Percentiles rank a stretch among this genome's conserved stretches.
Evolutionary conservation across 108 stramenopile species (phyloP).

Genomic region (Aureococcus anophagefferens): DNA sequence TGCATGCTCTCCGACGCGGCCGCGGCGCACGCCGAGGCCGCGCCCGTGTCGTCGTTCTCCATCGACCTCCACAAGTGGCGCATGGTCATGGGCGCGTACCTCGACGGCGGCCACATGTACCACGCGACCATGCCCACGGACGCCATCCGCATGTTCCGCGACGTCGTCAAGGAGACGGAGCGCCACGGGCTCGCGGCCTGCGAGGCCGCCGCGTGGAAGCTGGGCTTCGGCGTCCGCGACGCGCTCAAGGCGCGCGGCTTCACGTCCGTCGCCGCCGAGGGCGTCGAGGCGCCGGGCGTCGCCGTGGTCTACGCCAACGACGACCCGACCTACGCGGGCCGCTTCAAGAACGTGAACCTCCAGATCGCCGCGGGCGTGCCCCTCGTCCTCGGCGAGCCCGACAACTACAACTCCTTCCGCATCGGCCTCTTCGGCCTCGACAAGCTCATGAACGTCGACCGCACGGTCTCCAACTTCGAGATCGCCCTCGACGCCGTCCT

Average conservation of each 20-base stretch:
- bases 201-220: slow-evolving; percentile 56
- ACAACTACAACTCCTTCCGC: slow-evolving; percentile 73
- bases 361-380: slow-evolving; percentile 92
- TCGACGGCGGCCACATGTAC: slow-evolving; percentile 47
- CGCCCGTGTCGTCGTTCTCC: slow-evolving; percentile 64
- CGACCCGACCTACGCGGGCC: slow-evolving; percentile 73
- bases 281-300: slow-evolving; percentile 77
- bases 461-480: slow-evolving; percentile 61
- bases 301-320: slow-evolving; percentile 71
- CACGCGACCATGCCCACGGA: slow-evolving; percentile 89
- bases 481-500: slow-evolving; percentile 63
- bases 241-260: slow-evolving; percentile 58
- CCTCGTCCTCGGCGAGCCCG: slow-evolving; percentile 79
- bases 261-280: slow-evolving; percentile 68
- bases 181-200: slow-evolving; percentile 67
- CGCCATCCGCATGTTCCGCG: slow-evolving; percentile 71
- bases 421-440: slow-evolving; percentile 84
- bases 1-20: slow-evolving; percentile 70
- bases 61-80: slow-evolving; percentile 49
- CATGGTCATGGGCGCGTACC: slow-evolving; percentile 14
- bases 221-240: slow-evolving; percentile 57
- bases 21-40: slow-evolving; percentile 38
- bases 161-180: slow-evolving; percentile 70
- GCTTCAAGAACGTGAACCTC: slow-evolving; percentile 60
- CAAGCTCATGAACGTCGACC: slow-evolving; percentile 67